A percentile compares a stretch with the other conserved stretches of the same genome.
Conservation (phyloP, 179 eudicot species). For the Nepenthes alata region DNA sequence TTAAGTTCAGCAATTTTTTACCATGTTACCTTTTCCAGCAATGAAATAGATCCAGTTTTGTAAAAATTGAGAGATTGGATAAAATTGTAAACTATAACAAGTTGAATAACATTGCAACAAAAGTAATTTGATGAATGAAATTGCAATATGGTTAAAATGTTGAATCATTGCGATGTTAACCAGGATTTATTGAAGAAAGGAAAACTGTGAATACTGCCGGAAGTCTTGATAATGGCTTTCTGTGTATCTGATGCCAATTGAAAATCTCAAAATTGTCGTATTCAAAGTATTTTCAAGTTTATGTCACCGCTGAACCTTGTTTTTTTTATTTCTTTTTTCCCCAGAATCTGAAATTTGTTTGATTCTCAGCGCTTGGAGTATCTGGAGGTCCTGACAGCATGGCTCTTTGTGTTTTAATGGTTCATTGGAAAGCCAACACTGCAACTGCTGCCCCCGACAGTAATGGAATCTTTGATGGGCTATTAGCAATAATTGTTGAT, state of each 20-base stretch:
- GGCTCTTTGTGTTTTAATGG: conserved; percentile 66
- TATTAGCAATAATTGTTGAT: conserved; percentile 77
- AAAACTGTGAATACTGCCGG: background rate
- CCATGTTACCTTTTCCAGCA: too few species aligned
- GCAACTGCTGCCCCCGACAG: conserved; percentile 18
- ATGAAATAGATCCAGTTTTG: too few species aligned
- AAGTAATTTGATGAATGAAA: too few species aligned
- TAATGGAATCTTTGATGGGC: conserved; percentile 46
- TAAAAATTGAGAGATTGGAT: too few species aligned
- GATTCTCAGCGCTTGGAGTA: conserved; percentile 67
- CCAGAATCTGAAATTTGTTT: conserved; percentile 4
- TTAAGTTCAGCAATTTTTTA: too few species aligned
- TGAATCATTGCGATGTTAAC: background rate
- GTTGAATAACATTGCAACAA: too few species aligned
- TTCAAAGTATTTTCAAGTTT: background rate
- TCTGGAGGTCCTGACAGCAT: conserved; percentile 98
- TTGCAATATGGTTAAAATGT: too few species aligned
- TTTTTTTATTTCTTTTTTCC: background rate
- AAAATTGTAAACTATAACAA: too few species aligned
- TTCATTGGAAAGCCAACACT: conserved; percentile 50
- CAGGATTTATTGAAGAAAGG: background rate
- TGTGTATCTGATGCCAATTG: too few species aligned
- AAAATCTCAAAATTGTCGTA: background rate
- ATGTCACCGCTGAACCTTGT: background rate
- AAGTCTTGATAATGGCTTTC: too few species aligned